Conservation (phyloP, 345 rosid species). For the Rhodamnia rubescens region DNA sequence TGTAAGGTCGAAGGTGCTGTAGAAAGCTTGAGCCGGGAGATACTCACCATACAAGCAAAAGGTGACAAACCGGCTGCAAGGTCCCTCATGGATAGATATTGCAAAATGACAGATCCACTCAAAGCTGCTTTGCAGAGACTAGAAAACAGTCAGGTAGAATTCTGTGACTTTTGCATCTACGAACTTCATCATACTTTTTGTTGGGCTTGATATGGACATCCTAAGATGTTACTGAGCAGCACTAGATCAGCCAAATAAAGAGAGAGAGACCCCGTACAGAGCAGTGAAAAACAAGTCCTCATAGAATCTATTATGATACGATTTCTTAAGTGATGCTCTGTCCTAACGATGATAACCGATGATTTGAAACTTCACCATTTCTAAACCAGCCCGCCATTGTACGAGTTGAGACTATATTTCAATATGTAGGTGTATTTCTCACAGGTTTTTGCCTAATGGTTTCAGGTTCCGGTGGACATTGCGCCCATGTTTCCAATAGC, state of each 20-base stretch:
- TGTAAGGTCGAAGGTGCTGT: slow-evolving; percentile 64
- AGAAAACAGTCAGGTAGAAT: slow-evolving; percentile 47
- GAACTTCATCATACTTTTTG: neutral
- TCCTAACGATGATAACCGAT: too few relatives aligned
- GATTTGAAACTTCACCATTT: too few relatives aligned
- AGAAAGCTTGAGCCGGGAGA: slow-evolving; percentile 72
- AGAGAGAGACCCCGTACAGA: neutral
- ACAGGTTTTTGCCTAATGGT: neutral
- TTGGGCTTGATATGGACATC: neutral
- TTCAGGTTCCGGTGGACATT: slow-evolving; percentile 80
- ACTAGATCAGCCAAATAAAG: neutral
- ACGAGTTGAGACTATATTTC: neutral
- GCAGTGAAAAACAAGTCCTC: neutral
- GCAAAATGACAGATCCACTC: slow-evolving; percentile 50
- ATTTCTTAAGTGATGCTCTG: too few relatives aligned
- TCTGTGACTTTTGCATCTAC: neutral
- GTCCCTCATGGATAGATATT: slow-evolving; percentile 50
- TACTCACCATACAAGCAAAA: slow-evolving; percentile 75
- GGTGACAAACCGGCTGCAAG: slow-evolving; percentile 77
- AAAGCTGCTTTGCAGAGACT: slow-evolving; percentile 51
- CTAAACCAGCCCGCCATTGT: neutral
- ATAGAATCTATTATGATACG: neutral
- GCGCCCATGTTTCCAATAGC: slow-evolving; percentile 57
- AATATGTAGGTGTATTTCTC: neutral
- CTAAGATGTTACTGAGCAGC: neutral